phyloP scores from a whole-genome alignment of 192 early-diverging fungal genomes.

The Dimargaris cristalligena region DNA sequence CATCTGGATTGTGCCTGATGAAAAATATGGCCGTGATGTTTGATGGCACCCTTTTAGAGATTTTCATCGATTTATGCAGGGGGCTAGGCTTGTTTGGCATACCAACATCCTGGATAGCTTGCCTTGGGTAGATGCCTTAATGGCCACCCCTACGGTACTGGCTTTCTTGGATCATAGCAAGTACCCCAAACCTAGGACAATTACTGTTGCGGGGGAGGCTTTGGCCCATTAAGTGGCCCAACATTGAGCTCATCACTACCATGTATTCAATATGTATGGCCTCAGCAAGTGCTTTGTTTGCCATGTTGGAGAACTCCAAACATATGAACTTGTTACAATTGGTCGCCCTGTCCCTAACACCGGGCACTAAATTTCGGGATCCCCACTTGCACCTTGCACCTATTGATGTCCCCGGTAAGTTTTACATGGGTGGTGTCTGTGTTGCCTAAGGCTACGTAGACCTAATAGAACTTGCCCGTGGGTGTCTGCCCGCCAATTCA shows the following conservation, averaged over 20 bases:
- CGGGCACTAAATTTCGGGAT: neutral
- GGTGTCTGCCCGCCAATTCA: neutral
- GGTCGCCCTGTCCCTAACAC: conserved; percentile 1
- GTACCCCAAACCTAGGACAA: neutral
- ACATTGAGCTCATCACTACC: neutral
- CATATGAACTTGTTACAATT: conserved; percentile 14
- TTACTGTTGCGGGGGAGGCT: neutral
- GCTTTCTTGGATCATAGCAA: neutral
- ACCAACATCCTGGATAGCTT: neutral
- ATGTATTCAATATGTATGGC: neutral
- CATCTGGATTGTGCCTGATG: neutral
- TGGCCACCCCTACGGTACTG: neutral
- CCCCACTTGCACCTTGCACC: neutral
- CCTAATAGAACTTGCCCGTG: neutral
- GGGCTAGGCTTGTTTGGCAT: neutral
- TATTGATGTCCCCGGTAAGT: neutral
- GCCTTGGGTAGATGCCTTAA: neutral
- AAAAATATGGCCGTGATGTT: neutral
- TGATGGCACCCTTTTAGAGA: neutral
- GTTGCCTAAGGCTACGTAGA: neutral
- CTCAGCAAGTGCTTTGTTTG: neutral
- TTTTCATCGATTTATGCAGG: neutral
- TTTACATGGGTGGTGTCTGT: neutral
- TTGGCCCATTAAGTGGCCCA: neutral
- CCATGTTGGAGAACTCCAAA: neutral